A percentile compares a stretch with the other conserved stretches of the same genome.
phyloP scores from a whole-genome alignment of 2,329 filamentous ascomycete genomes.

The Acrocalymma vagum region DNA sequence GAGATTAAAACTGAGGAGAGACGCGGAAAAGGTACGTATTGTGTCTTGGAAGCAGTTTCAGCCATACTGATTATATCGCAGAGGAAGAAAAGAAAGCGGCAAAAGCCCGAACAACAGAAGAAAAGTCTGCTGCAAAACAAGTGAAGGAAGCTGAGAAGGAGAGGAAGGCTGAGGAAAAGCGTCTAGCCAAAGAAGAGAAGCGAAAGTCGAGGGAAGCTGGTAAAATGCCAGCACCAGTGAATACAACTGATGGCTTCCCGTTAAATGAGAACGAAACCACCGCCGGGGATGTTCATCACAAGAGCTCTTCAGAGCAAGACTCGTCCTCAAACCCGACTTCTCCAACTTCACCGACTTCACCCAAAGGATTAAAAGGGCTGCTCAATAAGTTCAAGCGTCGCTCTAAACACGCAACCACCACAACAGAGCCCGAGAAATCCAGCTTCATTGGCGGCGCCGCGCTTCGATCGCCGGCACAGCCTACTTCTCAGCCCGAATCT shows the following conservation, averaged over 20 bases:
- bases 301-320: constrained; percentile 16
- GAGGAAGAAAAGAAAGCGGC: constrained; percentile 62
- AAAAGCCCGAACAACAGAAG: constrained; percentile 60
- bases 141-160: constrained; percentile 56
- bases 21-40: constrained; percentile 64
- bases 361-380: constrained; percentile 47
- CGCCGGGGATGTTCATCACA: constrained; percentile 4
- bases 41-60: background rate
- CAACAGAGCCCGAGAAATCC: constrained; percentile 33
- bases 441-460: constrained; percentile 56
- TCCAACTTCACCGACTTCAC: constrained; percentile 36
- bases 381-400: constrained; percentile 50
- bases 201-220: constrained; percentile 55
- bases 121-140: constrained; percentile 50
- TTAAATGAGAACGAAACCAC: constrained; percentile 18
- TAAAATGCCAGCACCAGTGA: constrained; percentile 12
- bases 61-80: constrained; percentile 40
- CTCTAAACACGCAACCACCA: constrained; percentile 37
- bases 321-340: constrained; percentile 24
- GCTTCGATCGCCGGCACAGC: constrained; percentile 29
- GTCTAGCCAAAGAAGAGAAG: constrained; percentile 59
- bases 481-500: constrained; percentile 24
- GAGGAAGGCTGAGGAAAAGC: constrained; percentile 63
- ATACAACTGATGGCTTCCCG: constrained; percentile 9
- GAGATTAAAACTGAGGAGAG: constrained; percentile 57